These are phyloP conservation scores for Pyrrhoderma noxium DNA, from an alignment of 1,284 basidiomycete genomes.

Conservation along the genomic window DNA sequence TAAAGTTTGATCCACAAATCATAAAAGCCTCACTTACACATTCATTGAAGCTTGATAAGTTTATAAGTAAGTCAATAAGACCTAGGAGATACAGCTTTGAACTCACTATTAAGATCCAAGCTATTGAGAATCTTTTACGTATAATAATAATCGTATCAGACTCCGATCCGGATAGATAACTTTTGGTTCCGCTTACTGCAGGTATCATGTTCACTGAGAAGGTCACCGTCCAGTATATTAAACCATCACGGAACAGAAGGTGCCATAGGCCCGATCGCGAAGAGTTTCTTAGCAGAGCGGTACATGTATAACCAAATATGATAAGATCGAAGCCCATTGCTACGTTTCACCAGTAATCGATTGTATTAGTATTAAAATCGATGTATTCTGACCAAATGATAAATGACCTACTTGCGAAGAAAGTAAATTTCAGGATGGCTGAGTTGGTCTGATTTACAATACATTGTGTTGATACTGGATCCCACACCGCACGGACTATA, in stretches of 20 bases:
- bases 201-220: conserved; percentile 61
- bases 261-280: conserved; percentile 49
- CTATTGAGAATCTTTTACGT: conserved; percentile 42
- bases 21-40: conserved; percentile 36
- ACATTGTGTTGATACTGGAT: conserved; percentile 33
- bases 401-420: conserved; percentile 54
- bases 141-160: conserved; percentile 2
- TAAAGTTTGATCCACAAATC: no score
- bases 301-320: conserved; percentile 47
- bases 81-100: conserved; percentile 2
- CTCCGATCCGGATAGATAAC: background rate
- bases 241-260: conserved; percentile 62
- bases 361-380: background rate
- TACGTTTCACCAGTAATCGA: conserved; percentile 23
- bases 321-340: conserved; percentile 63
- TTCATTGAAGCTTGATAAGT: conserved; percentile 49
- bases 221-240: conserved; percentile 57
- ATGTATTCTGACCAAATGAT: background rate
- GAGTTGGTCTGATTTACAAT: conserved; percentile 46
- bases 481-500: conserved; percentile 51
- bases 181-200: conserved; percentile 38
- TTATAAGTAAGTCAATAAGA: conserved; percentile 2
- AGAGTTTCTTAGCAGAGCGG: conserved; percentile 42
- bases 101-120: conserved; percentile 53
- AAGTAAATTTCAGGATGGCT: conserved; percentile 51